Base-by-base conservation (phyloP, 176 grass and related monocot genomes). In the Rhipidocladum racemiflorum region DNA sequence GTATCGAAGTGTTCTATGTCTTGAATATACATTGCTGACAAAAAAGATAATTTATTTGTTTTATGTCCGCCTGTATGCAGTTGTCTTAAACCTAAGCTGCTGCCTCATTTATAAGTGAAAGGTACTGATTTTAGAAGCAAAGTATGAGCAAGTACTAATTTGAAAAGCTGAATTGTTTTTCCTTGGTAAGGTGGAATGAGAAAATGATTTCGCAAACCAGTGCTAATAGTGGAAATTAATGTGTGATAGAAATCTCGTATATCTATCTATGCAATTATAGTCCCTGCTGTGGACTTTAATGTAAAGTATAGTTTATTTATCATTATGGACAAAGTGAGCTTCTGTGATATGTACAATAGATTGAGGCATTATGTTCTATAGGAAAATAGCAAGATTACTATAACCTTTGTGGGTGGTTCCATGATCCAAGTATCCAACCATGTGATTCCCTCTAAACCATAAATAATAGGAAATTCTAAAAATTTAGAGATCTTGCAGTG, bases 51-150 rank as follows among this genome's bases (percentile, higher is more conserved):
- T 45, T 28, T 7, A 3, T 59, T 25, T 59, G 23, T 59, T 59
- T n/a, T 74, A 57, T 66, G 18, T 81, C 48, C 61, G 7, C 30
- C n/a, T 75, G 11, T 24, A 40, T 66, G 5, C 27, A 44, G 25
- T 34, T 85, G 18, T 59, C 27, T 28, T 65, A 66, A 74, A 66
- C 48, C 77, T 65, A 54, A 68, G 29, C 34, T 55, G 70, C 25
- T 38, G 49, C 10, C 48, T 67, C 46, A 62, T 34, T 24, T 20
- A 70, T 44, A 32, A 45, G 29, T 56, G 23, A 56, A 68, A 25
- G 50, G 1, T 55, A 42, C 18, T 84, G 62, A 55, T 56, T 79
- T 61, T 63, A 49, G 44, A 55, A 54, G n/a, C 61, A 49, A 40
- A 65, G 44, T 74, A 40, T 40, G 29, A 39, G 11, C 9, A 72